Evolutionary conservation across 345 rosid species (phyloP).

Genomic region (Arabidopsis arenosa): DNA sequence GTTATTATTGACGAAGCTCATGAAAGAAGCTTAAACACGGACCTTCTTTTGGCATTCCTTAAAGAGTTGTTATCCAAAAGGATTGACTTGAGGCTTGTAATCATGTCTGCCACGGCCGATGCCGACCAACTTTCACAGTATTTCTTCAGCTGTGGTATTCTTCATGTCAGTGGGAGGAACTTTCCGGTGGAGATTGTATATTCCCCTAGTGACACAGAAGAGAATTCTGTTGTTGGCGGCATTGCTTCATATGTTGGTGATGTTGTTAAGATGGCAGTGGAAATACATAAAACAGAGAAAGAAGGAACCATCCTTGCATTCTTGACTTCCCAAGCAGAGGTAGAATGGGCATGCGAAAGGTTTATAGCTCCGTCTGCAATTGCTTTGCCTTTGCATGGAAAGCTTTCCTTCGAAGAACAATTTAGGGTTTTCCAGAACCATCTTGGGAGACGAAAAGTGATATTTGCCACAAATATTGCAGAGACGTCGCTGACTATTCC

Average conservation of each 20-base stretch:
- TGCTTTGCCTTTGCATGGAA: slow-evolving; percentile 85
- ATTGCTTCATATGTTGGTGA: slow-evolving; percentile 66
- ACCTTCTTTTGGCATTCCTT: slow-evolving; percentile 80
- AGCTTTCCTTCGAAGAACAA: slow-evolving; percentile 78
- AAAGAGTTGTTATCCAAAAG: slow-evolving; percentile 64
- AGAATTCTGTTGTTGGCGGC: slow-evolving; percentile 45
- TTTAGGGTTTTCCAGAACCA: slow-evolving; percentile 61
- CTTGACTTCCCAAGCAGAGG: slow-evolving; percentile 88
- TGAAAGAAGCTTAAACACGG: slow-evolving; percentile 94
- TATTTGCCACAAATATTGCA: slow-evolving; percentile 94
- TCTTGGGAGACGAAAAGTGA: slow-evolving; percentile 78
- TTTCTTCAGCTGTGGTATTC: slow-evolving; percentile 67
- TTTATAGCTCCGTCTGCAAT: slow-evolving; percentile 62
- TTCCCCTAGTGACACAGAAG: slow-evolving; percentile 53
- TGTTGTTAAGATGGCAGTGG: slow-evolving; percentile 64
- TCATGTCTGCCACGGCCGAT: slow-evolving; percentile 98
- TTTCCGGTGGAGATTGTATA: slow-evolving; percentile 82
- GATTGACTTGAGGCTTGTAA: slow-evolving; percentile 68
- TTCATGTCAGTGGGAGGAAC: slow-evolving; percentile 69
- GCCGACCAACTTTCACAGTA: slow-evolving; percentile 76
- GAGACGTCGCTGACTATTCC: slow-evolving; percentile 96
- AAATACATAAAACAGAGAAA: slow-evolving; percentile 64
- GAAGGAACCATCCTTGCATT: slow-evolving; percentile 90
- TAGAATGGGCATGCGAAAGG: slow-evolving; percentile 90
- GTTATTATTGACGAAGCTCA: slow-evolving; percentile 92